Percentiles rank a stretch among this genome's conserved stretches.
Conservation (phyloP, 306 rosid species). For the Dalbergia cultrata region DNA sequence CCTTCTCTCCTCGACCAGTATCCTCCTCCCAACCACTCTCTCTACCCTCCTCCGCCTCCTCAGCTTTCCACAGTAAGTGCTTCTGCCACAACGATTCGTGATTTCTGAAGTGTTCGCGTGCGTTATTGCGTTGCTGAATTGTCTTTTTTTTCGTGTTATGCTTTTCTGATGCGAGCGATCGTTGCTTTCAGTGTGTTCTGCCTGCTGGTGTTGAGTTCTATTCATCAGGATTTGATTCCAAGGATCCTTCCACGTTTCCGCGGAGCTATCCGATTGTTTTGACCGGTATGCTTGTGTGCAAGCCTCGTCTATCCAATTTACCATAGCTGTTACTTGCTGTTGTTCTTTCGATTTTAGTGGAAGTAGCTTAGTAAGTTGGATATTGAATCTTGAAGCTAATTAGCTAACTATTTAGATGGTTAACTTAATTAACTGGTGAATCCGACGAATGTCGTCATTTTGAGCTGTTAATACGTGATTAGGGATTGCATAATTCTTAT, state of each 20-base stretch:
- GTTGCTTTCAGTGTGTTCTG: conserved; percentile 83
- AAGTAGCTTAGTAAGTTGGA: conserved; percentile 26
- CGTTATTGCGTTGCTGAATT: conserved; percentile 33
- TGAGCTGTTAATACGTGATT: conserved; percentile 17
- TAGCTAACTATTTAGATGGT: conserved; percentile 34
- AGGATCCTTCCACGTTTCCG: conserved; percentile 72
- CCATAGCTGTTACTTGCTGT: background rate
- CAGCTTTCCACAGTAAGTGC: conserved; percentile 88
- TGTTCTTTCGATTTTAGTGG: background rate
- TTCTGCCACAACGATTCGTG: conserved; percentile 4
- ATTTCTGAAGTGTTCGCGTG: background rate
- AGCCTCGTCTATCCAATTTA: conserved; percentile 29
- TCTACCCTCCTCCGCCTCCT: conserved; percentile 96
- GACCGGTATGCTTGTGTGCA: conserved; percentile 67
- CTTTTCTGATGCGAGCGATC: conserved; percentile 30
- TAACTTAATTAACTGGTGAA: conserved; percentile 27
- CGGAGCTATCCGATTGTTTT: conserved; percentile 95
- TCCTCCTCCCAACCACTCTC: conserved; percentile 82
- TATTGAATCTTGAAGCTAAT: conserved; percentile 28
- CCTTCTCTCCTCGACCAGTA: conserved; percentile 87
- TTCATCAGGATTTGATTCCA: conserved; percentile 76
- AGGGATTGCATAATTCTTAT: conserved; percentile 24
- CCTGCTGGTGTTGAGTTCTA: conserved; percentile 92
- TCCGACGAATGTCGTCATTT: background rate
- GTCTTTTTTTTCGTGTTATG: conserved; percentile 1